phyloP scores from a whole-genome alignment of 2,329 filamentous ascomycete species.

The Dryadomyces quercus-mongolicae region DNA sequence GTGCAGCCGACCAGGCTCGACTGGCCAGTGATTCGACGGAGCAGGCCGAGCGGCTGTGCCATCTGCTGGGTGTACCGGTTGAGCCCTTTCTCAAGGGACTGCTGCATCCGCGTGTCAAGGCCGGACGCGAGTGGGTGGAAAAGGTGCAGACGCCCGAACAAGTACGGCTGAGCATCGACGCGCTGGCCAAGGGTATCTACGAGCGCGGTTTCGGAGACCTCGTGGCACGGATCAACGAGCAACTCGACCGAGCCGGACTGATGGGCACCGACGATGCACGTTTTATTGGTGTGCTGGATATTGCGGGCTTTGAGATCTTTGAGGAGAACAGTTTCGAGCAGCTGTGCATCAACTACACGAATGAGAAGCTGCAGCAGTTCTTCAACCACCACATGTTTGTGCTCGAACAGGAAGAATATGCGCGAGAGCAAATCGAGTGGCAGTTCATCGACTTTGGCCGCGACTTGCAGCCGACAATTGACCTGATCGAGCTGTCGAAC shows the following conservation, averaged over 20 bases:
- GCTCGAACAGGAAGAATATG: conserved; percentile 95
- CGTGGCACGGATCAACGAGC: conserved; percentile 80
- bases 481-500: conserved; percentile 89
- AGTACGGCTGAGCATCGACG: conserved; percentile 79
- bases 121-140: conserved; percentile 94
- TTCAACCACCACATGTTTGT: conserved; percentile 99
- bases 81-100: conserved; percentile 82
- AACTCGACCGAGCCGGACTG: conserved; percentile 76
- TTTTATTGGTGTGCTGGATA: conserved; percentile 97
- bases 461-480: conserved; percentile 93
- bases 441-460: conserved; percentile 98
- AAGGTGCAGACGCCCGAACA: conserved; percentile 97
- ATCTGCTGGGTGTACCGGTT: conserved; percentile 68
- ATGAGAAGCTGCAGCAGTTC: conserved; percentile 97
- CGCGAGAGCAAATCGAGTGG: conserved; percentile 96
- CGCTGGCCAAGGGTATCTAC: conserved; percentile 92
- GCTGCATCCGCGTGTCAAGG: conserved; percentile 87
- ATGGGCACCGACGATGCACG: conserved; percentile 77
- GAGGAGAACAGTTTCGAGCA: conserved; percentile 98
- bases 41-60: conserved; percentile 68
- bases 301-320: conserved; percentile 98
- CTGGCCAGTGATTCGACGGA: conserved; percentile 63
- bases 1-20: conserved; percentile 81
- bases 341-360: conserved; percentile 98
- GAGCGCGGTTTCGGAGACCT: conserved; percentile 91